Evolutionary conservation across 106 monocot genomes (phyloP).

Genomic region (Ottelia alismoides): DNA sequence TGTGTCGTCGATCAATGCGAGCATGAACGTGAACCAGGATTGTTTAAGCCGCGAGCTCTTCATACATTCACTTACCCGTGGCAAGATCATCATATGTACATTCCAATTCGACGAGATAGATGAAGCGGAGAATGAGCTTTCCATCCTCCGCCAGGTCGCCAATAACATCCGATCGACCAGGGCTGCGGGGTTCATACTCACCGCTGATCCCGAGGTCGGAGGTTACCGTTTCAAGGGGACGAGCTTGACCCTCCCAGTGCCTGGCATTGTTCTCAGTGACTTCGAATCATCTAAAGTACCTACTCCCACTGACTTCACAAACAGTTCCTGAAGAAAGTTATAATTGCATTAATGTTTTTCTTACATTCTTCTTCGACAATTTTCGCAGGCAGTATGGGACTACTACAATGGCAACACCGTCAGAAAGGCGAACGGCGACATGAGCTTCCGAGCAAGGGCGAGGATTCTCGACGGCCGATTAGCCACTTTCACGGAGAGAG

Average conservation of each 20-base stretch:
- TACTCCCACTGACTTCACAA: neutral
- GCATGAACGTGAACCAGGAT: constrained; percentile 2
- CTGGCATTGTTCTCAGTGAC: constrained; percentile 35
- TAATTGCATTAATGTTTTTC: too few species aligned
- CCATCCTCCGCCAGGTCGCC: constrained; percentile 18
- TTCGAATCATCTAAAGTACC: neutral
- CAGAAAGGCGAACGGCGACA: constrained; percentile 18
- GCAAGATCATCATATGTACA: constrained; percentile 66
- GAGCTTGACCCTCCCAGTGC: constrained; percentile 19
- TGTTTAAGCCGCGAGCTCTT: constrained; percentile 36
- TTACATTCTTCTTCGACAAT: neutral
- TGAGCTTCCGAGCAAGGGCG: constrained; percentile 32
- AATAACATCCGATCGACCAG: constrained; percentile 25
- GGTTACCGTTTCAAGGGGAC: constrained; percentile 10
- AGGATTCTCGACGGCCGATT: constrained; percentile 43
- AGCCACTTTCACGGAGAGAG: constrained; percentile 33
- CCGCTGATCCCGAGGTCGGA: constrained; percentile 16
- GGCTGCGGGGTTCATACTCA: constrained; percentile 57
- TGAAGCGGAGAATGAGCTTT: neutral
- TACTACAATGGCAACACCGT: constrained; percentile 49
- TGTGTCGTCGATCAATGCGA: constrained; percentile 24
- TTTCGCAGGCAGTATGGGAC: constrained; percentile 28
- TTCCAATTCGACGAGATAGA: constrained; percentile 16
- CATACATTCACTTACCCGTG: constrained; percentile 23
- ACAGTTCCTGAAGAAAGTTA: too few species aligned